Evolutionary conservation across 345 rosid genomes (phyloP), one percentile per base, ranked within the genome.

Genomic region (Sisymbrium altissimum): DNA sequence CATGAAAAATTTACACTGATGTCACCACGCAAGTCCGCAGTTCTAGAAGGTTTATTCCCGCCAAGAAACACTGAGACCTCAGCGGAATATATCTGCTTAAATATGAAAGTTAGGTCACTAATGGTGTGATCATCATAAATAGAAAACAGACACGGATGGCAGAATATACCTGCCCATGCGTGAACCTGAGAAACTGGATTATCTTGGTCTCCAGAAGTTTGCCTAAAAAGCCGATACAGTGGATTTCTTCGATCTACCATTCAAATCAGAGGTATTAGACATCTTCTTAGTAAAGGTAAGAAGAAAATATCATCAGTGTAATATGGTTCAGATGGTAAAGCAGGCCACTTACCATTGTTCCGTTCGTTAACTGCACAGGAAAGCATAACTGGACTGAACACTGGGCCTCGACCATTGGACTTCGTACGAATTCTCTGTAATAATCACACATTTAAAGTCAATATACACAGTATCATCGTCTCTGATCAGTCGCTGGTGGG

Each of bases 361-460:
- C 98, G 76, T 89, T 88, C 77, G 84, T 87, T 80, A 93, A 81
- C 80, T 84, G 89, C 65, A 90, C 86, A 39, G 98, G 98, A 88
- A 90, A 90, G 87, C 91, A 89, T 72, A 90, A 69, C 84, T 89
- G 92, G 74, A 93, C 98, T 33, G 88, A 87, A 72, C 98, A 86
- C 61, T 93, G 98, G 55, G 86, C 98, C 86, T 93, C 94, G 9
- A 89, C 92, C 97, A 93, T 93, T 19, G 89, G 92, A 76, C 98
- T 93, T 62, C 67, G 76, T 36, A 93, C 97, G 53, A 86, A 86
- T 80, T 93, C 96, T 78, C 98, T 93, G 74, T 67, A 82, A 76
- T 76, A 70, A 39, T 64, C 38, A 48, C 52, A 46, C 54, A 72
- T 81, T 52, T 78, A 68, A 49, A 80, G 33, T 21, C 65, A 69